Evolutionary conservation across 2,329 filamentous ascomycete genomes (phyloP).

Genomic region (Cladobotryum mycophilum): DNA sequence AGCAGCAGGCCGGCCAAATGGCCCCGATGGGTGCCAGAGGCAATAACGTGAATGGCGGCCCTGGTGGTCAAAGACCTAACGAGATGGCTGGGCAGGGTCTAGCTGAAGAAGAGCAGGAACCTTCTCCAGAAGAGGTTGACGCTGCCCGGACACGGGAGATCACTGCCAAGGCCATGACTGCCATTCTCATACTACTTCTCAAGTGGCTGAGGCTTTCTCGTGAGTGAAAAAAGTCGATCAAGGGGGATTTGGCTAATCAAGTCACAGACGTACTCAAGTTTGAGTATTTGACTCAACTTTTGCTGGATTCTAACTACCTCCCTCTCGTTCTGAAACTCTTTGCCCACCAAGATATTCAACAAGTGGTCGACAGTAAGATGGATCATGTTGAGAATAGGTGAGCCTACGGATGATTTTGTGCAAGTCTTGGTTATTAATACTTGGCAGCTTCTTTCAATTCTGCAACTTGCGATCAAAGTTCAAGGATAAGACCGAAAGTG

Average conservation of each 20-base stretch:
- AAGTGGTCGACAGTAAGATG: conserved; percentile 77
- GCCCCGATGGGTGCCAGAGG: conserved; percentile 35
- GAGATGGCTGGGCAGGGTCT: conserved; percentile 27
- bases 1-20: conserved; percentile 37
- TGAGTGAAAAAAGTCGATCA: conserved; percentile 39
- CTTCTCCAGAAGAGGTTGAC: conserved; percentile 70
- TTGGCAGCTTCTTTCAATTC: conserved; percentile 76
- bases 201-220: conserved; percentile 97
- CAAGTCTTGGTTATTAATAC: background rate
- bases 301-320: conserved; percentile 92
- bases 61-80: conserved; percentile 24
- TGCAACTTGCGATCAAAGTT: conserved; percentile 64
- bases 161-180: conserved; percentile 85
- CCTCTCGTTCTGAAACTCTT: conserved; percentile 89
- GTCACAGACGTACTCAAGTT: conserved; percentile 80
- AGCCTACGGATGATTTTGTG: conserved; percentile 15
- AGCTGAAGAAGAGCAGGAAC: conserved; percentile 37
- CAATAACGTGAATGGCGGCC: conserved; percentile 33
- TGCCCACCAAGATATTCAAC: conserved; percentile 88
- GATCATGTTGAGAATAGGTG: conserved; percentile 78
- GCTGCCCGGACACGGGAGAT: conserved; percentile 78
- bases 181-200: conserved; percentile 74
- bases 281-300: conserved; percentile 87
- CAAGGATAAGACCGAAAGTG: conserved; percentile 28
- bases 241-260: background rate